Evolutionary conservation across 768 basidiomycete genomes (phyloP).

Genomic region (Xerocomellus dryophilus): DNA sequence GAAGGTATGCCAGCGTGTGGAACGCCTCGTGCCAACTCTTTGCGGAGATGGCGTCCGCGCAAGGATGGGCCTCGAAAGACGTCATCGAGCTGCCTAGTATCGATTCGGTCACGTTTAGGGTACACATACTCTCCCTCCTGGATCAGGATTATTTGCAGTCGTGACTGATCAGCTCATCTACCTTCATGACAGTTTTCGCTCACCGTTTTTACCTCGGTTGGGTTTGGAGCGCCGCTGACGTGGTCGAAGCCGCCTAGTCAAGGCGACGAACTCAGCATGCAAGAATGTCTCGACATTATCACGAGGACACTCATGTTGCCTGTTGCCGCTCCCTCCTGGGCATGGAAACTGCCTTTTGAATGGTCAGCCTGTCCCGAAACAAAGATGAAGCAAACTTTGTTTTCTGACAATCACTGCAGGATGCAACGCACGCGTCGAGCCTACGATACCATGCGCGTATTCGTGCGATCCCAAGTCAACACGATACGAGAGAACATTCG

Average conservation of each 20-base stretch:
- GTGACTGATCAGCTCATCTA: background rate
- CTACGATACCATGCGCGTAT: conserved; percentile 17
- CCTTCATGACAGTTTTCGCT: conserved; percentile 12
- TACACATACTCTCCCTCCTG: background rate
- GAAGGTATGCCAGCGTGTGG: conserved; percentile 18
- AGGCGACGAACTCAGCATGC: conserved; percentile 4
- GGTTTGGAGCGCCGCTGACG: conserved; percentile 17
- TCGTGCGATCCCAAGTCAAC: conserved; percentile 16
- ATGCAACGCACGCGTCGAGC: conserved; percentile 16
- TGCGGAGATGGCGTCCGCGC: conserved; percentile 9
- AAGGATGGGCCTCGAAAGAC: conserved; percentile 11
- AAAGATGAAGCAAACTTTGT: background rate
- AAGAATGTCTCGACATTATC: conserved; percentile 12
- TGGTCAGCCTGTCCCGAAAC: conserved; percentile 1
- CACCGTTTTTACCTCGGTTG: conserved; percentile 17
- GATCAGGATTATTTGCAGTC: background rate
- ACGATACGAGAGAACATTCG: conserved; percentile 1
- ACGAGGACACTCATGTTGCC: conserved; percentile 1
- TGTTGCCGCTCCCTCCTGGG: conserved; percentile 13
- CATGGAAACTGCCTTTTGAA: conserved; percentile 18
- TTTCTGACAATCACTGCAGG: conserved; percentile 8
- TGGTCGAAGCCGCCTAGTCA: conserved; percentile 8
- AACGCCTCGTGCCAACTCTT: conserved; percentile 9
- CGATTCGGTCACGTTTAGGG: conserved; percentile 12
- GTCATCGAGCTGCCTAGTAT: conserved; percentile 10